Evolutionary conservation across 116 monocot genomes (phyloP).

Genomic region (Posidonia oceanica): DNA sequence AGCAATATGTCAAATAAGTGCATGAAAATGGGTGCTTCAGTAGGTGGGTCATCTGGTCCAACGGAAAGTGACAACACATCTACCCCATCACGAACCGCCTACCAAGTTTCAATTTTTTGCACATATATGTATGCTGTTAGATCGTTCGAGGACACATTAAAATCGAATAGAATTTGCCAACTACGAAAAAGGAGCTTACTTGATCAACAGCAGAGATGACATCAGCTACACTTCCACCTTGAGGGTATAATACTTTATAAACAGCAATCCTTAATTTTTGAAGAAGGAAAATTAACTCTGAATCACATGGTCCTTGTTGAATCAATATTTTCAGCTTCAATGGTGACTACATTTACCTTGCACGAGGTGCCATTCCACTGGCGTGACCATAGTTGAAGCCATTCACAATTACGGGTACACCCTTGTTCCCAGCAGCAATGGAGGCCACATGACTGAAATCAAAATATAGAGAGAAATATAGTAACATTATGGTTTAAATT

Average conservation of each 20-base stretch:
- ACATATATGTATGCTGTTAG: too few species aligned
- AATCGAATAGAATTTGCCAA: too few species aligned
- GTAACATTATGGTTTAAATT: too few species aligned
- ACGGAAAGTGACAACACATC: slow-evolving; percentile 64
- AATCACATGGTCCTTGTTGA: too few species aligned
- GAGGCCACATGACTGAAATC: slow-evolving; percentile 75
- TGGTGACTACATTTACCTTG: slow-evolving; percentile 22
- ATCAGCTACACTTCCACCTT: slow-evolving; percentile 67
- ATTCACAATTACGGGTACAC: slow-evolving; percentile 56
- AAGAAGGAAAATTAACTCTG: too few species aligned
- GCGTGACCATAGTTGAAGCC: slow-evolving; percentile 63
- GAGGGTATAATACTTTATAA: slow-evolving; percentile 77
- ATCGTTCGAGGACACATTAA: too few species aligned
- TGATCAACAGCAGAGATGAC: slow-evolving; percentile 71
- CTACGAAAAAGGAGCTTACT: slow-evolving; percentile 16
- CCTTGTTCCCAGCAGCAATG: slow-evolving; percentile 66
- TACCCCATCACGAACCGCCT: slow-evolving; percentile 65
- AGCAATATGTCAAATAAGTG: slow-evolving; percentile 43
- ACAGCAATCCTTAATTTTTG: slow-evolving; percentile 38
- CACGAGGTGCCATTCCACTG: slow-evolving; percentile 88
- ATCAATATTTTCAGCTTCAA: not conserved
- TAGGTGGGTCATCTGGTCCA: slow-evolving; percentile 51
- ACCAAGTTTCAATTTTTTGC: too few species aligned
- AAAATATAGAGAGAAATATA: not conserved
- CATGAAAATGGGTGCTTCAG: slow-evolving; percentile 31